phyloP scores from a whole-genome alignment of 495 filamentous ascomycete species.

The Platismatia glauca region DNA sequence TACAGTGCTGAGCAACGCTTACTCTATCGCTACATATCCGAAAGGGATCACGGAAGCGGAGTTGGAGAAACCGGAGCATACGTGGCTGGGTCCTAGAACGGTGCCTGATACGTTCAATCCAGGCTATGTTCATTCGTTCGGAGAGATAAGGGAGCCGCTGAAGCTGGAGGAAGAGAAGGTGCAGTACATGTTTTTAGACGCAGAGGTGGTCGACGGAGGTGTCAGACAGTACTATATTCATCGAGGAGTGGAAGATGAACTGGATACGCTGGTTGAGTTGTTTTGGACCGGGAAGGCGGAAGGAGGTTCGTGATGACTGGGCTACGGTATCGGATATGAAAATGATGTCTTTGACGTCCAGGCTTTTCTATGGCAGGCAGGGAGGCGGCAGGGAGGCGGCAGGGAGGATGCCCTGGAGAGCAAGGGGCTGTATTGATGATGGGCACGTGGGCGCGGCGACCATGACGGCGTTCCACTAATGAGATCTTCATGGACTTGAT shows the following conservation, averaged over 20 bases:
- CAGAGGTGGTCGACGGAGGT: constrained; percentile 6
- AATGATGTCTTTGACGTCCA: too few species aligned
- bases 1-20: constrained; percentile 51
- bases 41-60: constrained; percentile 17
- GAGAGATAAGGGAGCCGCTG: constrained; percentile 10
- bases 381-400: too few species aligned
- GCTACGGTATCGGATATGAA: too few species aligned
- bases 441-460: too few species aligned
- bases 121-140: constrained; percentile 16
- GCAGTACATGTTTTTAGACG: constrained; percentile 17
- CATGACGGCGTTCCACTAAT: too few species aligned
- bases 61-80: constrained; percentile 37
- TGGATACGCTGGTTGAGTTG: background rate
- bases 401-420: too few species aligned
- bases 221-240: constrained; percentile 10
- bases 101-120: constrained; percentile 14
- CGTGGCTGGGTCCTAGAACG: constrained; percentile 32
- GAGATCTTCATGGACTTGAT: too few species aligned
- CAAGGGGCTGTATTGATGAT: too few species aligned
- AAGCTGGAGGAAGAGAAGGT: constrained; percentile 15
- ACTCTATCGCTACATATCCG: constrained; percentile 45
- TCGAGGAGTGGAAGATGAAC: background rate
- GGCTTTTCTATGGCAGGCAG: too few species aligned
- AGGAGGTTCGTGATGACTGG: too few species aligned
- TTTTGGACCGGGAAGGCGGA: background rate